Base-by-base conservation (phyloP, 2,329 filamentous ascomycete species). In the Hypoxylon sp. region DNA sequence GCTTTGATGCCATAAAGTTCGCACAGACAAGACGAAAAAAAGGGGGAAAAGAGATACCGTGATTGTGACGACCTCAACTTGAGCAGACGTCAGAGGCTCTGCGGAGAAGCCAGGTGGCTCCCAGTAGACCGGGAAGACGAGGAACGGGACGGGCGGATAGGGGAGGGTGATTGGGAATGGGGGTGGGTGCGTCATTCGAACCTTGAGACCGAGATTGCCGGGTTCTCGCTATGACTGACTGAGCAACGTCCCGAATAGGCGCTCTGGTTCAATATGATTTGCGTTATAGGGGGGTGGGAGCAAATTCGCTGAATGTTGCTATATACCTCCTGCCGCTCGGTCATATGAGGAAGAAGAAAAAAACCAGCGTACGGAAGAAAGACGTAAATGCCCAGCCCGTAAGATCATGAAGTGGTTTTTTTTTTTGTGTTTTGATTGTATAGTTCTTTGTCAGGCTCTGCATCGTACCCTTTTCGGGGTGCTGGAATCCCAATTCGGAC, bases 361-460 rank as follows among this genome's bases (percentile, higher is more conserved):
- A n/a, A n/a, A n/a, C n/a, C n/a, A n/a, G n/a, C n/a, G n/a, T n/a
- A n/a, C 15, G 44, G 48, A 37, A 30, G 25, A 43, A 51, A 42
- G 44, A 13, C 38, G 25, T 44, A 44, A 42, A 38, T 21, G 38
- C 26, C 50, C 47, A 56, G 52, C 43, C 56, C 41, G 41, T 16
- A 51, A 57, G 38, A 40, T 29, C 26, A 48, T 25, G 34, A 45
- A n/a, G 32, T 35, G 34, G 30, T 30, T n/a, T n/a, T n/a, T n/a
- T n/a, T n/a, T n/a, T n/a, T n/a, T n/a, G n/a, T n/a, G n/a, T n/a
- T n/a, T 47, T 19, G 46, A 52, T 50, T 29, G 48, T 51, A 56
- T 51, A 51, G 51, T 56, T 51, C 57, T 57, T 59, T 53, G 59
- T 63, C 52, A 57, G 57, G 62, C 57, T 62, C 63, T 65, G 63